Base-by-base conservation (phyloP, 176 grass and related monocot species). In the Ananas comosus region DNA sequence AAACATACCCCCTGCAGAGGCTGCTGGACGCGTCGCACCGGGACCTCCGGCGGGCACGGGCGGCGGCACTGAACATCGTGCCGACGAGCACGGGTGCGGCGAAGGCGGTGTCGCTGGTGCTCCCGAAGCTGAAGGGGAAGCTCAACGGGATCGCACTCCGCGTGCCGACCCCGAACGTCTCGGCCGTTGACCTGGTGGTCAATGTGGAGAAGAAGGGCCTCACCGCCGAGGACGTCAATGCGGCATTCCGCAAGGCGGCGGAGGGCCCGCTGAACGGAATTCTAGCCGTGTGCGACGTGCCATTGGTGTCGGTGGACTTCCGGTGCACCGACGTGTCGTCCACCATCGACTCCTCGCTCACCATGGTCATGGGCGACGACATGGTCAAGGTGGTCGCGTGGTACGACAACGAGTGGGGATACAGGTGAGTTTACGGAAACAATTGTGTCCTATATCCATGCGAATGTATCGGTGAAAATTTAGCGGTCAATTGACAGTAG, bases 391-490 rank as follows among this genome's bases (percentile, higher is more conserved):
- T 99, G 74, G 89, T 99, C 42, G 94, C 89, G 13, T 99, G 94
- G 94, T 99, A 99, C 74, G 94, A 99, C 87, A 99, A 99, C 67
- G 94, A 99, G 72, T 99, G 94, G 94, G 94, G 87, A 0, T 99
- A 99, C 84, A 97, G 94, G 94, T 97, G 54, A 86, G 6, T 9
- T 42, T 42, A 42, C 33, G 33, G 5, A 42, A 42, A 42, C 33
- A 42, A 42, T 42, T 42, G 33, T 42, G 33, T 6, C 6, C 6
- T 23, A 5, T 42, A 7, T 42, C 33, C 4, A 42, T 42, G 33
- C 33, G 6, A 42, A 42, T 42, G 33, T 7, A 42, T 8, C 25
- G 25, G 25, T 27, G 2, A 27, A 27, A 27, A 27, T 27, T 27
- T 27, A 27, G 25, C 25, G 25, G 25, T 27, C 25, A 27, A 27